Percentiles rank a stretch among this genome's conserved stretches.
Evolutionary conservation across 78 protist species (phyloP).

Genomic region (Acrasis kona): DNA sequence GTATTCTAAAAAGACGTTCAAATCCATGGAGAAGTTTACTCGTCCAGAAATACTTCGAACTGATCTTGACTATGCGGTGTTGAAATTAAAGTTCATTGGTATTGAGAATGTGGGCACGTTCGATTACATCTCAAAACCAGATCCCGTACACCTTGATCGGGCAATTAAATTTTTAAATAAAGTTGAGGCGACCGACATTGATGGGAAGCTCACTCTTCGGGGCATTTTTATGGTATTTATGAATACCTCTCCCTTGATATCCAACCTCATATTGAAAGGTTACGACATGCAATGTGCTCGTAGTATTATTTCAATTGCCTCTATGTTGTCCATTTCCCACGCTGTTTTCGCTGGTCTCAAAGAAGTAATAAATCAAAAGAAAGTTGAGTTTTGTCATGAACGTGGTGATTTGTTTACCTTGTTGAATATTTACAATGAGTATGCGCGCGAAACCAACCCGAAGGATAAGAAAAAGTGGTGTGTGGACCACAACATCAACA

Average conservation of each 20-base stretch:
- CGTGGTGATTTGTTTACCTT: not conserved
- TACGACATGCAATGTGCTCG: slow-evolving; percentile 65
- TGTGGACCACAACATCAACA: not conserved
- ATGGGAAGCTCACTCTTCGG: slow-evolving; percentile 77
- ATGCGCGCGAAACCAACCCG: not conserved
- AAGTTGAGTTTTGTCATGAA: not conserved
- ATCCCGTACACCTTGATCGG: not conserved
- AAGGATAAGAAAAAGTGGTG: not conserved
- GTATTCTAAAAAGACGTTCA: slow-evolving; percentile 34
- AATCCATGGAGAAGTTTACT: not conserved
- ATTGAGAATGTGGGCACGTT: not conserved
- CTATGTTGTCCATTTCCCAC: slow-evolving; percentile 71
- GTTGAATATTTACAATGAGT: not conserved
- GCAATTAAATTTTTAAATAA: slow-evolving; percentile 22
- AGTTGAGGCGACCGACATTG: slow-evolving; percentile 75
- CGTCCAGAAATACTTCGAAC: slow-evolving; percentile 32
- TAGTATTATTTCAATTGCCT: slow-evolving; percentile 81
- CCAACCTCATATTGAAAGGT: slow-evolving; percentile 71
- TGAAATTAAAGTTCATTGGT: slow-evolving; percentile 41
- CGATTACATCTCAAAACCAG: slow-evolving; percentile 43
- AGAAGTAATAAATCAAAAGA: not conserved
- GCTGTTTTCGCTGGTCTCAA: not conserved
- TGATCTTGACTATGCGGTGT: slow-evolving; percentile 28
- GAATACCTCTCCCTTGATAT: slow-evolving; percentile 94
- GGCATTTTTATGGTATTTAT: slow-evolving; percentile 70